phyloP scores from a whole-genome alignment of 768 basidiomycete species.

The Psilocybe cubensis region DNA sequence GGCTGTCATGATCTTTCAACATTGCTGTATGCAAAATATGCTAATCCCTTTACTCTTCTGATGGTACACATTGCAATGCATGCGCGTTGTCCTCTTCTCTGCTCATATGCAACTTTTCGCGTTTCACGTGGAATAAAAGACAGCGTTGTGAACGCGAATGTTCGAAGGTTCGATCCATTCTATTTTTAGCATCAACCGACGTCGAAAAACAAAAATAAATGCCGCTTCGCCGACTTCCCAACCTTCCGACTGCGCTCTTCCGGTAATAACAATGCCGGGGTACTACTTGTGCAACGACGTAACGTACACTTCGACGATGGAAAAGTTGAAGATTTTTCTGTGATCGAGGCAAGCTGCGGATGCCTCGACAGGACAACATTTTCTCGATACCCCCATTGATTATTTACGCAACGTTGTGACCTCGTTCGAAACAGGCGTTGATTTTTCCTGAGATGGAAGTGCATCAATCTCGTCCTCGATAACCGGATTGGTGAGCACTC shows the following conservation, averaged over 20 bases:
- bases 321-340: background rate
- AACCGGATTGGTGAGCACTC: constrained; percentile 1
- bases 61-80: no score
- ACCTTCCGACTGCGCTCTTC: background rate
- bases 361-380: background rate
- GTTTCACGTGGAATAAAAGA: no score
- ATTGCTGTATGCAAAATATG: no score
- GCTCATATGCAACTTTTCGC: no score
- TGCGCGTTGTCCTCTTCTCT: no score
- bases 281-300: background rate
- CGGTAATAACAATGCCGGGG: background rate
- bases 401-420: background rate
- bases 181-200: no score
- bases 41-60: no score
- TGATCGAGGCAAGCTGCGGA: background rate
- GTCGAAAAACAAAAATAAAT: no score
- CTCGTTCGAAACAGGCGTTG: constrained; percentile 3
- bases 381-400: background rate
- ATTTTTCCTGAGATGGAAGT: background rate
- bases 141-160: no score
- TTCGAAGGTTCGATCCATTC: no score
- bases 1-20: no score
- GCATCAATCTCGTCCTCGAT: background rate
- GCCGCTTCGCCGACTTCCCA: background rate
- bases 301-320: background rate